Evolutionary conservation across 345 rosid genomes (phyloP).

Genomic region (Hirschfeldia incana): DNA sequence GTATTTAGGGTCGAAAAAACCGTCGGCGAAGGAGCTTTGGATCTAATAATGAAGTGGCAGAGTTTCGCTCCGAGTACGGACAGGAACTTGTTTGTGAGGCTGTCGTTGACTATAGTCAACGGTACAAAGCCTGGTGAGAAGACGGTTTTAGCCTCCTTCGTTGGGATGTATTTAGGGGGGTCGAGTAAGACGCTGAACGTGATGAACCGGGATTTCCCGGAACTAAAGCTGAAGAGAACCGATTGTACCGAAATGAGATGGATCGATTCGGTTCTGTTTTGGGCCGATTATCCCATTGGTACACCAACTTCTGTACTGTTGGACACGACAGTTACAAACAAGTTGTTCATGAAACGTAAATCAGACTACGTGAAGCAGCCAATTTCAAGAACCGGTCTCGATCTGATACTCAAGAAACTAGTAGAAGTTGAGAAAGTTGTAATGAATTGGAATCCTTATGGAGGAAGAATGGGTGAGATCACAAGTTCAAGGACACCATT

Average conservation of each 20-base stretch:
- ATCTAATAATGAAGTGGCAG: constrained; percentile 36
- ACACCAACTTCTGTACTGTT: constrained; percentile 37
- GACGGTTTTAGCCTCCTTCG: constrained; percentile 45
- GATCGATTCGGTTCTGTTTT: constrained; percentile 48
- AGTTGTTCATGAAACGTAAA: constrained; percentile 43
- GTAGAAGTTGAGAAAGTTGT: constrained; percentile 27
- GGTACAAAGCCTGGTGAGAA: constrained; percentile 21
- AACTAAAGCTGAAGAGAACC: constrained; percentile 40
- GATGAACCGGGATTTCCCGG: constrained; percentile 48
- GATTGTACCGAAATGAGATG: constrained; percentile 62
- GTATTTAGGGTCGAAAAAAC: constrained; percentile 22
- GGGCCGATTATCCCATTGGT: constrained; percentile 31
- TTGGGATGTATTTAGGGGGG: constrained; percentile 49
- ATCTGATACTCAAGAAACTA: constrained; percentile 42
- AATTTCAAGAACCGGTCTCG: constrained; percentile 41
- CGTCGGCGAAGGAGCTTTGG: constrained; percentile 30
- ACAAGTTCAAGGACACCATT: constrained; percentile 44
- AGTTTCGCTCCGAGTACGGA: constrained; percentile 21
- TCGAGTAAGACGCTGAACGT: constrained; percentile 36
- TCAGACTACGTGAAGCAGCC: constrained; percentile 55
- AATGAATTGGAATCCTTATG: constrained; percentile 51
- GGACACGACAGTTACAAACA: background rate
- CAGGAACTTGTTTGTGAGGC: constrained; percentile 23
- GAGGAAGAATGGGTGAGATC: constrained; percentile 61
- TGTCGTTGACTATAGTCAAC: constrained; percentile 29